A percentile compares a stretch with the other conserved stretches of the same genome.
Conservation (phyloP, 495 filamentous ascomycete species). For the Staphylotrichum tortipilum region DNA sequence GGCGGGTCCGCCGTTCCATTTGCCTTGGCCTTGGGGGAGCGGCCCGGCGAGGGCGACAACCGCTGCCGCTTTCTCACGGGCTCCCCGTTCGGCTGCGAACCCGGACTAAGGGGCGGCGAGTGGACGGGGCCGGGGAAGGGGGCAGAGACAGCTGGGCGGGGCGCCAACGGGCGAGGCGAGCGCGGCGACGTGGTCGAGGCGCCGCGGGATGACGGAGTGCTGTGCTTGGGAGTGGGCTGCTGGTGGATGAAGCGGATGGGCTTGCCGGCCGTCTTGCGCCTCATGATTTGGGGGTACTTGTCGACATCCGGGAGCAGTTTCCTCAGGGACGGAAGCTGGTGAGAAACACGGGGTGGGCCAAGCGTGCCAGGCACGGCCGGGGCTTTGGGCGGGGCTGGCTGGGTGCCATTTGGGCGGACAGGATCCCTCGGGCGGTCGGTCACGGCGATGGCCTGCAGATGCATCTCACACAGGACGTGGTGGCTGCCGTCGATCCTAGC, state of each 20-base stretch:
- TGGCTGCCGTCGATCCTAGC: conserved; percentile 1
- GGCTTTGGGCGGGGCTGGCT: not conserved
- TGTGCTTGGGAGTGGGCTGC: conserved; percentile 7
- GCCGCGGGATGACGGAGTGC: not conserved
- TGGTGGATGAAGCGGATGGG: not conserved
- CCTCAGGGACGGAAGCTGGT: not conserved
- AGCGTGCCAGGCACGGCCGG: too few relatives aligned
- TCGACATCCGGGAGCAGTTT: conserved; percentile 8
- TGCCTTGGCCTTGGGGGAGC: not conserved
- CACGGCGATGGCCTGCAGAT: conserved; percentile 1
- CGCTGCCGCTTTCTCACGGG: conserved; percentile 12
- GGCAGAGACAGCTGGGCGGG: too few relatives aligned
- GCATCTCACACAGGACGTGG: conserved; percentile 2
- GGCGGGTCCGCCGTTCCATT: not conserved
- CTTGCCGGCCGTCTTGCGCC: conserved; percentile 11
- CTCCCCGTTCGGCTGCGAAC: not conserved
- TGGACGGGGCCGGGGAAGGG: too few relatives aligned
- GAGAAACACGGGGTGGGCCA: too few relatives aligned
- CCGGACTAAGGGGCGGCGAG: conserved; percentile 9
- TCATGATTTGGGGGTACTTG: conserved; percentile 8
- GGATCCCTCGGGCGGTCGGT: not conserved
- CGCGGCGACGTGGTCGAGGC: not conserved
- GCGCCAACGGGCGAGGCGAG: not conserved
- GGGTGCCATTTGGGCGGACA: not conserved
- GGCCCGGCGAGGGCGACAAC: conserved; percentile 1